A percentile compares a stretch with the other conserved stretches of the same genome.
These are phyloP conservation scores for Geotrichum histeridarum DNA, from an alignment of 1,139 yeast species.

Conservation along the genomic window DNA sequence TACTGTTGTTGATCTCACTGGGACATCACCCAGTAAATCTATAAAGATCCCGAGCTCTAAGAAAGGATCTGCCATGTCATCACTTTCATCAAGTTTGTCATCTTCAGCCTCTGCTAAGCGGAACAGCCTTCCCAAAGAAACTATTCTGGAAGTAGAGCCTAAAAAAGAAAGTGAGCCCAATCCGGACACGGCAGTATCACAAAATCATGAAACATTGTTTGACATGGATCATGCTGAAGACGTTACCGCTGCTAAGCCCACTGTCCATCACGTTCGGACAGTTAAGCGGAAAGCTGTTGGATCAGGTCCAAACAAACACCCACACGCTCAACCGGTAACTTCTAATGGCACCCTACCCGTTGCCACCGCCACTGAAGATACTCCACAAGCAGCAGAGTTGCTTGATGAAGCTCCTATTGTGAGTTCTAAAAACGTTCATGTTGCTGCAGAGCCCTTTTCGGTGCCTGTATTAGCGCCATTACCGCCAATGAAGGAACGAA, in stretches of 20 bases:
- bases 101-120: background rate
- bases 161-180: no score
- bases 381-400: background rate
- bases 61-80: conserved; percentile 11
- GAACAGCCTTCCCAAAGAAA: background rate
- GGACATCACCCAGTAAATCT: conserved; percentile 3
- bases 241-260: background rate
- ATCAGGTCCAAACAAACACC: conserved; percentile 1
- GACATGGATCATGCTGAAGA: conserved; percentile 3
- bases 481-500: conserved; percentile 6
- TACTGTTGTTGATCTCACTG: background rate
- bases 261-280: background rate
- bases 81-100: conserved; percentile 13
- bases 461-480: conserved; percentile 10
- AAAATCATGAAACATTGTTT: background rate
- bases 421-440: background rate
- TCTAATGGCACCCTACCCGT: background rate
- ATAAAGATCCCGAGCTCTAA: conserved; percentile 1
- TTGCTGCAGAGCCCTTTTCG: background rate
- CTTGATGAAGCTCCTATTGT: conserved; percentile 11
- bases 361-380: conserved; percentile 1
- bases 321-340: background rate
- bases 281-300: conserved; percentile 17
- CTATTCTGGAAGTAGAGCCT: no score
- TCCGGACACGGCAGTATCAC: no score